A percentile compares a stretch with the other conserved stretches of the same genome.
Conservation (phyloP, 1,139 yeast species). For the Geotrichum cucujoidarum region DNA sequence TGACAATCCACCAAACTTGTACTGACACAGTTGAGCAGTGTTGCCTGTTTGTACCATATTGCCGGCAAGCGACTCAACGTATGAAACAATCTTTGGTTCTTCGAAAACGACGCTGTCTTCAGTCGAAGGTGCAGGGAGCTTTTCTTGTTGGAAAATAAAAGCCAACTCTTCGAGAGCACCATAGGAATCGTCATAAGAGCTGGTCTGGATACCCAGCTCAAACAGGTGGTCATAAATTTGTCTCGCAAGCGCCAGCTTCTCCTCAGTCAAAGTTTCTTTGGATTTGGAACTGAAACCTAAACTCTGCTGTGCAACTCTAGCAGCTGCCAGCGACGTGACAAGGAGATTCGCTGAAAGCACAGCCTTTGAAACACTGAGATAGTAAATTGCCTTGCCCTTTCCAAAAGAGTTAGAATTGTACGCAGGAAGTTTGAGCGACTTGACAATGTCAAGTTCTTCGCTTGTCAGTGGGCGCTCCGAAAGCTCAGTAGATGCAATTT, state of each 20-base stretch:
- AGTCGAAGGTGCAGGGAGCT: background rate
- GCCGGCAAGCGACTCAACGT: constrained; percentile 23
- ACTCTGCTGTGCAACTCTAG: constrained; percentile 19
- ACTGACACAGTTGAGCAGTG: constrained; percentile 27
- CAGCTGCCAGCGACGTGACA: constrained; percentile 31
- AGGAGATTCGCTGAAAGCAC: constrained; percentile 42
- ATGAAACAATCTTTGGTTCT: constrained; percentile 8
- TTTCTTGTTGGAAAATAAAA: constrained; percentile 1
- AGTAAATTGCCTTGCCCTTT: constrained; percentile 20
- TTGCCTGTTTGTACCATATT: constrained; percentile 28
- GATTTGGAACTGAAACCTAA: constrained; percentile 1
- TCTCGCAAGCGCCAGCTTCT: constrained; percentile 1
- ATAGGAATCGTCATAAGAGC: constrained; percentile 32
- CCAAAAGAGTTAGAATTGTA: constrained; percentile 18
- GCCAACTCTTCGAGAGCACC: constrained; percentile 30
- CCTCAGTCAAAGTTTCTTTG: background rate
- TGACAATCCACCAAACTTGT: constrained; percentile 34
- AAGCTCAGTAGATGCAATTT: constrained; percentile 22
- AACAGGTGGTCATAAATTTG: constrained; percentile 24
- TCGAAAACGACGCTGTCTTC: background rate
- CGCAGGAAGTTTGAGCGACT: constrained; percentile 10
- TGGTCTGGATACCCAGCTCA: constrained; percentile 25
- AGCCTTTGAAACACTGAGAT: constrained; percentile 13
- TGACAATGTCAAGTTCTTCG: constrained; percentile 16
- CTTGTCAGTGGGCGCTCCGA: constrained; percentile 11